Percentiles rank a stretch among this genome's conserved stretches.
phyloP scores from a whole-genome alignment of 208 protist species.

The Acanthamoeba pearcei region DNA sequence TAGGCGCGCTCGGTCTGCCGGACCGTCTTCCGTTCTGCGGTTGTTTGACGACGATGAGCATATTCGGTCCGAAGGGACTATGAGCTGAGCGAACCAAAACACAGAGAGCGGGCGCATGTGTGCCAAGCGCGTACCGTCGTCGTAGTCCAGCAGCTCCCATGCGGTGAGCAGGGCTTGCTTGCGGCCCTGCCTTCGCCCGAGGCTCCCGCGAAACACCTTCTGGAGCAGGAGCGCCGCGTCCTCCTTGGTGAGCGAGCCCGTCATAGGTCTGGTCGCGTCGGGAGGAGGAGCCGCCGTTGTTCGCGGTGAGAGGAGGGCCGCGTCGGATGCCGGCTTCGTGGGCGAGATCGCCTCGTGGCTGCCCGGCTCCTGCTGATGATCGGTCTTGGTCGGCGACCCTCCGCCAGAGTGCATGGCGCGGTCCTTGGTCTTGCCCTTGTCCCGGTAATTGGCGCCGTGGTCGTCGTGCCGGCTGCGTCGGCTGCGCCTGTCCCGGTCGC shows the following conservation, averaged over 20 bases:
- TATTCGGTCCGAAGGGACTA: no score
- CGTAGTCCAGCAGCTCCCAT: conserved; percentile 47
- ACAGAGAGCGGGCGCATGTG: no score
- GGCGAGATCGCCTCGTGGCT: no score
- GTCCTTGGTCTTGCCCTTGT: not conserved
- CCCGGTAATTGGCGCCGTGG: not conserved
- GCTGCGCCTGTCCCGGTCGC: not conserved
- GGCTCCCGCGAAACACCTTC: conserved; percentile 32
- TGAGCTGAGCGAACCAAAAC: not conserved
- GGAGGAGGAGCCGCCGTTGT: not conserved
- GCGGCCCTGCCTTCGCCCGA: conserved; percentile 31
- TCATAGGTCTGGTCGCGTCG: not conserved
- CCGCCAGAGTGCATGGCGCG: not conserved
- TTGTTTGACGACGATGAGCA: not conserved
- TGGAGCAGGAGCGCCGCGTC: conserved; percentile 26
- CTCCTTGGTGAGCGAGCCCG: conserved; percentile 53
- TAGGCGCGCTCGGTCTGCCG: conserved; percentile 22
- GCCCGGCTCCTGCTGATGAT: no score
- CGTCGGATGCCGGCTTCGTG: not conserved
- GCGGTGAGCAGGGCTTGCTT: conserved; percentile 37
- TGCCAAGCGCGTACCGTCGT: not conserved
- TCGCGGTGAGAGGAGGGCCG: not conserved
- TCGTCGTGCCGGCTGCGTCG: not conserved
- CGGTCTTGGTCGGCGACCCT: not conserved
- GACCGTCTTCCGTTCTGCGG: not conserved